These are phyloP conservation scores for Hordeum vulgare DNA, from an alignment of 176 grass and related monocot species.

Conservation along the genomic window MorexV3_pseudomolecules_assembly NC_058521.1:113545432-113545931, in stretches of 20 bases:
- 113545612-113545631: neutral
- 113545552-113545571: neutral
- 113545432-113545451: neutral
- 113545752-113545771: neutral
- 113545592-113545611: neutral
- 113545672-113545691: constrained; percentile 35
- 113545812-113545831: no score
- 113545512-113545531: neutral
- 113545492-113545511: neutral
- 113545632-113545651: constrained; percentile 17
- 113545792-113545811: no score
- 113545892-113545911: no score
- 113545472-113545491: neutral
- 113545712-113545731: neutral
- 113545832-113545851: no score
- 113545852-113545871: no score
- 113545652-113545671: constrained; percentile 29
- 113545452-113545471: neutral
- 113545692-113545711: neutral
- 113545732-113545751: neutral
- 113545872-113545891: no score
- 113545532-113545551: neutral
- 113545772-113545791: no score
- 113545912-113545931: no score
- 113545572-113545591: neutral